Conservation (phyloP, 768 basidiomycete genomes). For the Xerocomellus amylosporus region DNA sequence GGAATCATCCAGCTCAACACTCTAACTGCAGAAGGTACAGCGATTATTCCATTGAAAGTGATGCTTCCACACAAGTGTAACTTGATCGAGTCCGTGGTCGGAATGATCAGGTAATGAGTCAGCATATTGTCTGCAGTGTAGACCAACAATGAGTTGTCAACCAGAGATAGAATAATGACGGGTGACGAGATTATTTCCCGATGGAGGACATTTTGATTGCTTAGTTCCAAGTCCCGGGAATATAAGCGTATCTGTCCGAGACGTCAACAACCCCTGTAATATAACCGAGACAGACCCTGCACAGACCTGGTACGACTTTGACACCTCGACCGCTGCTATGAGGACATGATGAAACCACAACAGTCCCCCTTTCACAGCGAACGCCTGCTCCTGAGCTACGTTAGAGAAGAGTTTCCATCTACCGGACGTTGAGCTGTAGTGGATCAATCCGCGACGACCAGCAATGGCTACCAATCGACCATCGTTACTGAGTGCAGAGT, state of each 20-base stretch:
- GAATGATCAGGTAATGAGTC: conserved; percentile 87
- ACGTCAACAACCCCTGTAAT: background rate
- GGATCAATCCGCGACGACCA: conserved; percentile 84
- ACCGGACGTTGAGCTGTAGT: conserved; percentile 92
- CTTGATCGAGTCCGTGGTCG: conserved; percentile 77
- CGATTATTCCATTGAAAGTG: conserved; percentile 87
- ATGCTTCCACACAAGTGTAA: conserved; percentile 93
- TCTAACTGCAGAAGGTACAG: conserved; percentile 77
- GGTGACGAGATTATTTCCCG: conserved; percentile 73
- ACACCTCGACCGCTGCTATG: conserved; percentile 83
- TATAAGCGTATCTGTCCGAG: conserved; percentile 78
- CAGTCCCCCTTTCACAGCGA: conserved; percentile 85
- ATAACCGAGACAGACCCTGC: background rate
- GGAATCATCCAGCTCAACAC: conserved; percentile 98
- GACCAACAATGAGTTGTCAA: conserved; percentile 92
- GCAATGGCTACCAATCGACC: conserved; percentile 91
- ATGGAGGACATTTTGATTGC: conserved; percentile 78
- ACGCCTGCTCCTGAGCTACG: conserved; percentile 80
- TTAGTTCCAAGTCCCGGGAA: conserved; percentile 86
- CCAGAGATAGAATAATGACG: conserved; percentile 83
- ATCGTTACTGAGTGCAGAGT: conserved; percentile 86
- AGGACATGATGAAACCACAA: conserved; percentile 97
- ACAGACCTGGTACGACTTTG: conserved; percentile 72
- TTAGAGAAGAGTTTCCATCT: conserved; percentile 90
- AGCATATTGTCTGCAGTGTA: conserved; percentile 95